These are phyloP conservation scores for Stellera chamaejasme DNA, from an alignment of 345 rosid genomes.

Conservation along the genomic window DNA sequence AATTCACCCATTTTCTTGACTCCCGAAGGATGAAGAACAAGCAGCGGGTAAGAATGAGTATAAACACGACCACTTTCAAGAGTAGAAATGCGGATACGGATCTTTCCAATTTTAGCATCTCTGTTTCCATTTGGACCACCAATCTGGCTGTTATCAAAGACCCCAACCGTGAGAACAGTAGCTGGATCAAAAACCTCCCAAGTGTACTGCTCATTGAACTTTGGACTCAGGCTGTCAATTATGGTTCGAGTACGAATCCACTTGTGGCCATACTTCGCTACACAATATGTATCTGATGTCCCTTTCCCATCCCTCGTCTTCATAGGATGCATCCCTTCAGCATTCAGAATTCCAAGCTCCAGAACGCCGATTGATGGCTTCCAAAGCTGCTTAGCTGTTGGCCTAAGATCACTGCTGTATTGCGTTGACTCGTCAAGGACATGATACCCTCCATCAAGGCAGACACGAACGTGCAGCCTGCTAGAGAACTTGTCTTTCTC, in stretches of 20 bases:
- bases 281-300: conserved; percentile 88
- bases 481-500: conserved; percentile 62
- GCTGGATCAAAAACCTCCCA: conserved; percentile 98
- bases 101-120: conserved; percentile 70
- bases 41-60: conserved; percentile 73
- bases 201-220: conserved; percentile 88
- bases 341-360: conserved; percentile 74
- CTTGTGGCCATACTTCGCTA: conserved; percentile 92
- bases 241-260: conserved; percentile 93
- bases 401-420: conserved; percentile 90
- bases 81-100: conserved; percentile 75
- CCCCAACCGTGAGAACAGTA: conserved; percentile 79
- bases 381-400: conserved; percentile 81
- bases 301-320: conserved; percentile 70
- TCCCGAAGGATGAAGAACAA: conserved; percentile 72
- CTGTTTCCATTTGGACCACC: conserved; percentile 26
- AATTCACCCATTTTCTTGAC: conserved; percentile 93
- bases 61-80: conserved; percentile 77
- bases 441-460: conserved; percentile 95
- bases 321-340: conserved; percentile 58
- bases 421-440: conserved; percentile 91
- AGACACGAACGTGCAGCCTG: conserved; percentile 49
- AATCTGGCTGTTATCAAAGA: conserved; percentile 74
- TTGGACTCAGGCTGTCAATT: conserved; percentile 56
- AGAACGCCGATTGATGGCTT: conserved; percentile 68